A percentile compares a stretch with the other conserved stretches of the same genome.
Evolutionary conservation across 2,329 filamentous ascomycete species (phyloP).

Genomic region (Colletotrichum lindemuthianum): DNA sequence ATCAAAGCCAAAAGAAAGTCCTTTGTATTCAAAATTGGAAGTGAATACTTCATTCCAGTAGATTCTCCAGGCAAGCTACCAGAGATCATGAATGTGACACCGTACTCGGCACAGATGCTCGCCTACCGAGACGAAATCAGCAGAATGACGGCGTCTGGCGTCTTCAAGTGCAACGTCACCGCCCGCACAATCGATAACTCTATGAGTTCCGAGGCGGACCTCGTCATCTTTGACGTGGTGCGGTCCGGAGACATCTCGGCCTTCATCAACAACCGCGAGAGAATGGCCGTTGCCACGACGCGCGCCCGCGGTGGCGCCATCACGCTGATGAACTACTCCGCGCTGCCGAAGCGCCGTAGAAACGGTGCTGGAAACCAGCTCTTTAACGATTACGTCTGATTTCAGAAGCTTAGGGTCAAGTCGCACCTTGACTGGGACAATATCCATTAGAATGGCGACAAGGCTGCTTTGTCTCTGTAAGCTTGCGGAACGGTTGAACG

Average conservation of each 20-base stretch:
- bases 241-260: conserved; percentile 8
- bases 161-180: conserved; percentile 21
- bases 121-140: conserved; percentile 10
- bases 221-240: conserved; percentile 22
- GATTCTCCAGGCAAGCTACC: conserved; percentile 1
- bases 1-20: too few relatives aligned
- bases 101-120: conserved; percentile 12
- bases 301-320: conserved; percentile 17
- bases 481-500: too few relatives aligned
- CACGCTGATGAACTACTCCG: not conserved
- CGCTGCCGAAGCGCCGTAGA: not conserved
- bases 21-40: too few relatives aligned
- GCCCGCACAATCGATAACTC: conserved; percentile 18
- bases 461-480: too few relatives aligned
- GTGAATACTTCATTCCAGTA: too few relatives aligned
- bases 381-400: too few relatives aligned
- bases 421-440: too few relatives aligned
- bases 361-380: too few relatives aligned
- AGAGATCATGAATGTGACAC: conserved; percentile 20
- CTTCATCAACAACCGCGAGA: conserved; percentile 9
- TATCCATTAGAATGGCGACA: too few relatives aligned
- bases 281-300: conserved; percentile 21
- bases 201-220: conserved; percentile 24
- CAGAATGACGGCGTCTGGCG: not conserved
- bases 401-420: too few relatives aligned